Evolutionary conservation across 345 rosid species (phyloP), one percentile per base, ranked within the genome.

Genomic region (Angophora floribunda): DNA sequence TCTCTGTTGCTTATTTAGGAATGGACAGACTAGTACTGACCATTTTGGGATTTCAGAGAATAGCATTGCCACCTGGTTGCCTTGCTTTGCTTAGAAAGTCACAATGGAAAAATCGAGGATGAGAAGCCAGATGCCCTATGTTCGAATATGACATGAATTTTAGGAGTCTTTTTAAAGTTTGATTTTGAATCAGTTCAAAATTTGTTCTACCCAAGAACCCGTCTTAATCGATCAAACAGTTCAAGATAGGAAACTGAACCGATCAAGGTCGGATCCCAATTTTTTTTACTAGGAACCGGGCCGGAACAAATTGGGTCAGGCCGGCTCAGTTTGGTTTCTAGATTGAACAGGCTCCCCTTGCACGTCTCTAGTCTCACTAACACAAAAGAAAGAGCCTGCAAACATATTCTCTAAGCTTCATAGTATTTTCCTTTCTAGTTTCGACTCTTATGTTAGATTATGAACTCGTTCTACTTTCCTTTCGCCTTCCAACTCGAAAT

Each of bases 261-360:
- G 10, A 41, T 9, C 14, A 5, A 41, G 28, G 26, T 75, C 1
- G 0, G 47, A 70, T 70, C 13, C 80, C 47, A 5, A 36, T 17
- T 17, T 32, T 67, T 70, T 70, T 59, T 9, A 36, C 1, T 8
- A 1, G 7, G 26, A 70, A 17, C 14, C 0, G 4, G 4, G 7
- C 4, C 5, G 49, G 14, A 75, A 75, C 6, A 36, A 26, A 75
- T 5, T 3, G 26, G 14, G 0, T 75, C 7, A 0, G 16, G 26
- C 13, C 12, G 14, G 49, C 4, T 19, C 0, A 1, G 7, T 75
- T 75, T 7, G 1, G 8, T 75, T 75, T 44, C 2, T 1, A 6
- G 45, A 75, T 75, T 75, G 28, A 75, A 41, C 7, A 0, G 49
- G 7, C 26, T 19, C 6, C 4, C 4, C 8, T 75, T 41, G 26